These are phyloP conservation scores for Solanum piurae DNA, from an alignment of 257 asterid species.

Conservation along the genomic window DNA sequence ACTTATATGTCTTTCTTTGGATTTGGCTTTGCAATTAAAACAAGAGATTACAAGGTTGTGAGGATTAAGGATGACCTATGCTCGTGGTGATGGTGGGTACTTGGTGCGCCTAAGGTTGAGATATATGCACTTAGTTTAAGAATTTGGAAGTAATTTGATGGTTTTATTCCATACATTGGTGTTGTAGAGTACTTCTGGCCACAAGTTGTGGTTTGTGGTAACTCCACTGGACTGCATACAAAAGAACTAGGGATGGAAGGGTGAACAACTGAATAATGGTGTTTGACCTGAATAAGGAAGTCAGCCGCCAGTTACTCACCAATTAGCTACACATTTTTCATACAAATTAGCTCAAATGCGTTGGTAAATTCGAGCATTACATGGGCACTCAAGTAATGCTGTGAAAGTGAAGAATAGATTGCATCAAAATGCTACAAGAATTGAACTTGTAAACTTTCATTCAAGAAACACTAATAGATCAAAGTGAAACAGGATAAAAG, in stretches of 20 bases:
- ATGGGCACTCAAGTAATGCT: neutral
- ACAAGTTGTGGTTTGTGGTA: neutral
- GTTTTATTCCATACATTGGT: neutral
- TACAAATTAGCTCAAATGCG: neutral
- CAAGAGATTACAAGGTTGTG: neutral
- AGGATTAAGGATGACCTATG: neutral
- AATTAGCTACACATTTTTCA: neutral
- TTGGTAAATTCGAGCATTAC: neutral
- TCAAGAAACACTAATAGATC: neutral
- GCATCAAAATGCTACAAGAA: neutral
- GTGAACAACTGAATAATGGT: slow-evolving; percentile 3
- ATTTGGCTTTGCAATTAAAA: neutral
- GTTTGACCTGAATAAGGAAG: neutral
- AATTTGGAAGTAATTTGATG: neutral
- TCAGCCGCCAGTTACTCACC: neutral
- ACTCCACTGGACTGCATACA: slow-evolving; percentile 1
- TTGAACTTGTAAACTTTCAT: neutral
- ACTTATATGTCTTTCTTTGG: neutral
- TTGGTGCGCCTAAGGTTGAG: neutral
- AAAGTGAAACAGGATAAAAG: neutral
- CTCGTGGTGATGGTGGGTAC: neutral
- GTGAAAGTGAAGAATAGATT: neutral
- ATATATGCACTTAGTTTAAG: neutral
- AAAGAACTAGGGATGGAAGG: neutral
- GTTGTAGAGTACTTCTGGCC: slow-evolving; percentile 7